Conservation (phyloP, 2,329 filamentous ascomycete genomes). For the Colletotrichum musicola region DNA sequence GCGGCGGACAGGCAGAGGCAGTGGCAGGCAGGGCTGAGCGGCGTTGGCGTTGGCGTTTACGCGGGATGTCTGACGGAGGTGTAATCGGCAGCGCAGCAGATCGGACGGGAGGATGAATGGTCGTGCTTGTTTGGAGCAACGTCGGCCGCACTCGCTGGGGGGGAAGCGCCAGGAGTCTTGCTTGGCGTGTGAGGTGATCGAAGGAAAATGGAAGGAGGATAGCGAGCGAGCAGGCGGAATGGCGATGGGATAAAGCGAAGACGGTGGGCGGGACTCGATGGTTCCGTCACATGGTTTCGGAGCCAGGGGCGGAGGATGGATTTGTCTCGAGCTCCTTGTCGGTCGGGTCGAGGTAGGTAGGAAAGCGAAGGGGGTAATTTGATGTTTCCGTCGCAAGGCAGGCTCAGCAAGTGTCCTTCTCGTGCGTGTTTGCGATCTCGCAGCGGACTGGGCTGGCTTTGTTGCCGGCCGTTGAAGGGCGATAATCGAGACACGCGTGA, state of each 20-base stretch:
- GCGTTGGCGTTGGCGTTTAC: constrained; percentile 18
- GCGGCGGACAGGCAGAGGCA: constrained; percentile 27
- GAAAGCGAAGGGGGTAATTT: background rate
- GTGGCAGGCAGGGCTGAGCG: constrained; percentile 16
- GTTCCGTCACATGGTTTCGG: constrained; percentile 40
- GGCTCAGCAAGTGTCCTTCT: constrained; percentile 1
- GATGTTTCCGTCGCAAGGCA: constrained; percentile 22
- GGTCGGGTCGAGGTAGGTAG: constrained; percentile 12
- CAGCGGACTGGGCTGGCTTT: constrained; percentile 12
- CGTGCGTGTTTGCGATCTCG: constrained; percentile 16
- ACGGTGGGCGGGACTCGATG: constrained; percentile 37
- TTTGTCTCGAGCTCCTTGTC: constrained; percentile 32
- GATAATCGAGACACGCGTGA: constrained; percentile 18
- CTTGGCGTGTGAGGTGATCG: constrained; percentile 3
- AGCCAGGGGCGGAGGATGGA: constrained; percentile 36
- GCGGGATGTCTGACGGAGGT: constrained; percentile 33
- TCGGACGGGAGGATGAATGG: constrained; percentile 3
- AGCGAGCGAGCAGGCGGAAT: constrained; percentile 11
- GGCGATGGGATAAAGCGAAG: constrained; percentile 32
- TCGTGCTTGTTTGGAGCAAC: constrained; percentile 14
- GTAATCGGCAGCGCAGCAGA: background rate
- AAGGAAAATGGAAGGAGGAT: background rate
- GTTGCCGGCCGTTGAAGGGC: constrained; percentile 29
- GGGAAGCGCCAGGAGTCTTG: constrained; percentile 10
- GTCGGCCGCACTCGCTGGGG: background rate